phyloP scores from a whole-genome alignment of 208 protist genomes.

The Leptomonas seymouri region DNA sequence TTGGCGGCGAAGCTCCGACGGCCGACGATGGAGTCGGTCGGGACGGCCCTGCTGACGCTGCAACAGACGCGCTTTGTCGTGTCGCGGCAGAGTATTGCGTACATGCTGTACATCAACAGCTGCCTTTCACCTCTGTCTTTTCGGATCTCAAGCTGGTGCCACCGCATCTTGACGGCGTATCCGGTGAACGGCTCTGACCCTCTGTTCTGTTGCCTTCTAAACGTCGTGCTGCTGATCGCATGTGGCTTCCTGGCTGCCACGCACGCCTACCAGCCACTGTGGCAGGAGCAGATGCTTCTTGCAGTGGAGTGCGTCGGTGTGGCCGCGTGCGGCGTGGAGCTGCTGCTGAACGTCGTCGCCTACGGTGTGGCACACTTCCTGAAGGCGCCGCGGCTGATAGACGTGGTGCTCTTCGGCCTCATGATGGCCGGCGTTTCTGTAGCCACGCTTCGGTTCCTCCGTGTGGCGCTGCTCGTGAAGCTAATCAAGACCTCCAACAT shows the following conservation, averaged over 20 bases:
- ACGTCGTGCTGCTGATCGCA: conserved; percentile 28
- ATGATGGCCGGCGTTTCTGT: conserved; percentile 32
- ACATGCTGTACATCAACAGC: conserved; percentile 21
- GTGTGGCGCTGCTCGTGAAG: conserved; percentile 42
- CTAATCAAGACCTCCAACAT: conserved; percentile 34
- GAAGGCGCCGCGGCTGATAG: conserved; percentile 24
- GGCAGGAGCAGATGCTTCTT: conserved; percentile 31
- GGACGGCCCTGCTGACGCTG: conserved; percentile 9
- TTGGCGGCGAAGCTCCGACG: conserved; percentile 31
- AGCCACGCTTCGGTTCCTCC: conserved; percentile 35
- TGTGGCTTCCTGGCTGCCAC: conserved; percentile 38
- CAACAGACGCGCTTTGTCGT: conserved; percentile 22
- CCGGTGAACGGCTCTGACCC: conserved; percentile 8
- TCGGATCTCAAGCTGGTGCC: conserved; percentile 15
- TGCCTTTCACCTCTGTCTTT: conserved; percentile 12
- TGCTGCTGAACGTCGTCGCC: conserved; percentile 38
- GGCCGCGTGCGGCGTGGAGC: conserved; percentile 35
- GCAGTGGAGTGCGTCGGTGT: conserved; percentile 41
- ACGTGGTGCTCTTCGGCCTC: conserved; percentile 43
- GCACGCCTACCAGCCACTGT: conserved; percentile 22
- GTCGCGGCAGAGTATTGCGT: conserved; percentile 21
- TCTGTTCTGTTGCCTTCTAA: conserved; percentile 12
- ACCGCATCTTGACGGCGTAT: conserved; percentile 25
- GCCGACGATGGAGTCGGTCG: conserved; percentile 8
- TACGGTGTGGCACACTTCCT: conserved; percentile 37